phyloP scores from a whole-genome alignment of 768 basidiomycete species.

The Russula vinacea region DNA sequence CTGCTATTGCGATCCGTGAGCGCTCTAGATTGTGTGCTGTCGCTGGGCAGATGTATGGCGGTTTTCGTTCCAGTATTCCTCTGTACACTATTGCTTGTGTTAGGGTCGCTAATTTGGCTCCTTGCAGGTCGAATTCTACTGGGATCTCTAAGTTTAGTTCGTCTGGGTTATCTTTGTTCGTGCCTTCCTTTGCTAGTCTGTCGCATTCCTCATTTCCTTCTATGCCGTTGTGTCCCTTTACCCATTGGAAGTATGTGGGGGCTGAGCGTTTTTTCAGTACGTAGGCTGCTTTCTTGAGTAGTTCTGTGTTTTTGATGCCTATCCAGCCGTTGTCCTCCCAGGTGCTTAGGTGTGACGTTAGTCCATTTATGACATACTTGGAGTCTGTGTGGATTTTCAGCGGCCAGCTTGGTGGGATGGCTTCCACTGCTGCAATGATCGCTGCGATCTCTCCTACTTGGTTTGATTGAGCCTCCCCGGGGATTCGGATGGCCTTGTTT shows the following conservation, averaged over 20 bases:
- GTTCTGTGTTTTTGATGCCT: too few species aligned
- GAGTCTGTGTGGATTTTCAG: too few species aligned
- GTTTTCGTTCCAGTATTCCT: not conserved
- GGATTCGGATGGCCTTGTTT: not conserved
- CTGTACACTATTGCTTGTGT: not conserved
- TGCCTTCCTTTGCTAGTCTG: not conserved
- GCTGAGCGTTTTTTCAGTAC: not conserved
- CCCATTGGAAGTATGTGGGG: not conserved
- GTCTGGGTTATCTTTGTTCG: too few species aligned
- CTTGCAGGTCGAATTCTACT: not conserved
- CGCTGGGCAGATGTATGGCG: not conserved
- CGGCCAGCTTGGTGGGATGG: too few species aligned
- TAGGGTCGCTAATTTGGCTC: not conserved
- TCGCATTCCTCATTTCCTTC: not conserved
- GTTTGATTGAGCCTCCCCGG: not conserved
- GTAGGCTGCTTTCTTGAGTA: not conserved
- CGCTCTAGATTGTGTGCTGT: too few species aligned
- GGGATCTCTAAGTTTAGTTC: too few species aligned
- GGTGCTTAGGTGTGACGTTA: too few species aligned
- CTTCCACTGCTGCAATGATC: not conserved
- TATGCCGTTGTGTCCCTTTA: not conserved
- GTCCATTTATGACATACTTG: too few species aligned
- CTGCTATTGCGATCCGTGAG: not conserved
- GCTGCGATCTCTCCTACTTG: not conserved
- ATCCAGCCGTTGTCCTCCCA: too few species aligned